Evolutionary conservation across 352 stramenopile species (phyloP), one percentile per base, ranked within the genome.

Genomic region (Phytophthora melonis): DNA sequence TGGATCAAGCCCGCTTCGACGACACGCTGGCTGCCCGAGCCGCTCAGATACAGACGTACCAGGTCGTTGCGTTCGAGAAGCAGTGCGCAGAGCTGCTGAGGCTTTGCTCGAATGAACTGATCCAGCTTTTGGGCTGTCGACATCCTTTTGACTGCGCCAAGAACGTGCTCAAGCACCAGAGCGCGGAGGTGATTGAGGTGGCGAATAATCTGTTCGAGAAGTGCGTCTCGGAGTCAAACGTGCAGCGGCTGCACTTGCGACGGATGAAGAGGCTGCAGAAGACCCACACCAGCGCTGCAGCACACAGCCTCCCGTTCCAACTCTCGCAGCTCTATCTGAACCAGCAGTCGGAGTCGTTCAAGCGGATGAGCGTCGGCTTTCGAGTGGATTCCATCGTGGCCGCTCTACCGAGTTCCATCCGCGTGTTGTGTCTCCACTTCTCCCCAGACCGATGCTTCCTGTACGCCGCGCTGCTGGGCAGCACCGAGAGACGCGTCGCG

Each of bases 391-490:
- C 58, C 6, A 78, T 89, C 19, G 63, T 94, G 8, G 58, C 75
- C 0, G 36, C 70, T 0, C 45, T 96, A 0, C 87, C 86, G 27
- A 66, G 78, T 1, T 67, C 72, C 3, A 68, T 79, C 1, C 74
- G 83, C 3, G 36, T 94, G 0, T 21, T 94, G 21, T 81, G 75
- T 47, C 76, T 94, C 5, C 89, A 94, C 58, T 81, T 95, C 21
- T 94, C 89, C 4, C 82, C 80, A 5, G 86, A 96, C 50, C 75
- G 72, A 3, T 89, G 81, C 41, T 94, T 91, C 39, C 58, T 96
- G 9, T 94, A 89, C 41, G 83, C 75, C 3, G 80, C 75, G 1
- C 25, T 92, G 27, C 68, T 84, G 2, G 70, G 70, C 0, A 81
- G 50, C 19, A 72, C 62, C 10, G 80, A 91, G 25, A 86, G 84